Conservation (phyloP, 495 filamentous ascomycete genomes). For the Astrocystis sublimbata region DNA sequence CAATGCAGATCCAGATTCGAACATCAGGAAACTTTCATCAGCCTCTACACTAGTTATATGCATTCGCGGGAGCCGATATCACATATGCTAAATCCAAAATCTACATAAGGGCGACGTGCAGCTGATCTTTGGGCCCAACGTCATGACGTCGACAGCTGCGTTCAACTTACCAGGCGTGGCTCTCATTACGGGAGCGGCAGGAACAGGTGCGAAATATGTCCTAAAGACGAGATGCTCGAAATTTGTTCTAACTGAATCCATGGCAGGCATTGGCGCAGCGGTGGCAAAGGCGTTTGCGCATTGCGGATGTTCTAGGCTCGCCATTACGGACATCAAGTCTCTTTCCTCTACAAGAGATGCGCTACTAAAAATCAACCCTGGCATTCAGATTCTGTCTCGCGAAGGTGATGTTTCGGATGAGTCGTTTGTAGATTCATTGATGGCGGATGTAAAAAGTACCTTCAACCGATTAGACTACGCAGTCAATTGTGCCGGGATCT, state of each 20-base stretch:
- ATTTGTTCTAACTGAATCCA: background rate
- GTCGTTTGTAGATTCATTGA: conserved; percentile 43
- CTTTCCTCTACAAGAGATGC: conserved; percentile 37
- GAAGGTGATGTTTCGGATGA: conserved; percentile 48
- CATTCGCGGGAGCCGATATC: too few relatives aligned
- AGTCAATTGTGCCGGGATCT: conserved; percentile 50
- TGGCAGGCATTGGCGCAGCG: conserved; percentile 56
- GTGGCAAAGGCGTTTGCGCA: conserved; percentile 51
- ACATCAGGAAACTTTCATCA: too few relatives aligned
- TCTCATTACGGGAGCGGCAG: conserved; percentile 29
- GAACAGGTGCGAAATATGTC: conserved; percentile 18
- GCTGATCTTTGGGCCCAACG: background rate
- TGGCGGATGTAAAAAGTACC: conserved; percentile 27
- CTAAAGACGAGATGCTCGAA: background rate
- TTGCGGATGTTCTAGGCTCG: conserved; percentile 50
- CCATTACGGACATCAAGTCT: conserved; percentile 53
- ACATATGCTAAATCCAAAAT: too few relatives aligned
- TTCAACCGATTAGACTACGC: conserved; percentile 55
- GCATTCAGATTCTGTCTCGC: conserved; percentile 31
- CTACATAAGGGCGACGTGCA: too few relatives aligned
- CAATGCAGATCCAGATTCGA: too few relatives aligned
- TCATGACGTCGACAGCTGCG: conserved; percentile 18
- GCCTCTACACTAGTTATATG: too few relatives aligned
- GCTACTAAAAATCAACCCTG: conserved; percentile 35
- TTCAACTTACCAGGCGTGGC: conserved; percentile 29